Conservation (phyloP, 2,329 filamentous ascomycete genomes). For the Claviceps quebecensis region DNA sequence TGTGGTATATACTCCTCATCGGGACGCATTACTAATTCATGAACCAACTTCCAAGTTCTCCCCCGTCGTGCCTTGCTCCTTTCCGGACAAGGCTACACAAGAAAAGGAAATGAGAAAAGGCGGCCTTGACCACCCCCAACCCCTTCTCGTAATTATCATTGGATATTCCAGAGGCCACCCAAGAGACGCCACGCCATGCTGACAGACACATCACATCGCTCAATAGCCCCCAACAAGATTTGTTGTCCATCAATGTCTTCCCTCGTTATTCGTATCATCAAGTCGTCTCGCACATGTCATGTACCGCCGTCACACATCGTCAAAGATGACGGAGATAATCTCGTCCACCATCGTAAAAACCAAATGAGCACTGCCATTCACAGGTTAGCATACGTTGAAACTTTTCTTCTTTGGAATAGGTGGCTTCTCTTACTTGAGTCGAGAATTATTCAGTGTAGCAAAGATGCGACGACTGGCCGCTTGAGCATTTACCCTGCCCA, state of each 20-base stretch:
- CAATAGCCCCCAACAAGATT: neutral
- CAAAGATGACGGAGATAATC: constrained; percentile 51
- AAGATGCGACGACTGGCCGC: constrained; percentile 78
- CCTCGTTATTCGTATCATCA: neutral
- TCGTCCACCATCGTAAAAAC: constrained; percentile 61
- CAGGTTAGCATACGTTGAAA: neutral
- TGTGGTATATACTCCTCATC: neutral
- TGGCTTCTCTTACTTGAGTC: constrained; percentile 58
- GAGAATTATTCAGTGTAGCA: constrained; percentile 79
- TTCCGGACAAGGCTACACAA: too few relatives aligned
- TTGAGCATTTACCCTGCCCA: constrained; percentile 82
- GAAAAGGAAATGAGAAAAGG: neutral
- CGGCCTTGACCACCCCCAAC: neutral
- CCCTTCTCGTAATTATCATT: neutral
- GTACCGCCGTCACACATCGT: constrained; percentile 15
- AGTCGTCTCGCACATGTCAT: neutral
- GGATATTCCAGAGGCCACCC: neutral
- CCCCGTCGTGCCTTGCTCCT: too few relatives aligned
- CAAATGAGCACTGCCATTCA: constrained; percentile 43
- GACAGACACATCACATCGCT: neutral
- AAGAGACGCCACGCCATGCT: constrained; percentile 5
- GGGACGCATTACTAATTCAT: neutral
- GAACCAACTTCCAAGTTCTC: neutral
- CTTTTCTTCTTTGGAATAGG: neutral
- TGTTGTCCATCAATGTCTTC: neutral